Percentiles rank a stretch among this genome's conserved stretches.
phyloP scores from a whole-genome alignment of 148 eudicot species.

The Spergularia marina region DNA sequence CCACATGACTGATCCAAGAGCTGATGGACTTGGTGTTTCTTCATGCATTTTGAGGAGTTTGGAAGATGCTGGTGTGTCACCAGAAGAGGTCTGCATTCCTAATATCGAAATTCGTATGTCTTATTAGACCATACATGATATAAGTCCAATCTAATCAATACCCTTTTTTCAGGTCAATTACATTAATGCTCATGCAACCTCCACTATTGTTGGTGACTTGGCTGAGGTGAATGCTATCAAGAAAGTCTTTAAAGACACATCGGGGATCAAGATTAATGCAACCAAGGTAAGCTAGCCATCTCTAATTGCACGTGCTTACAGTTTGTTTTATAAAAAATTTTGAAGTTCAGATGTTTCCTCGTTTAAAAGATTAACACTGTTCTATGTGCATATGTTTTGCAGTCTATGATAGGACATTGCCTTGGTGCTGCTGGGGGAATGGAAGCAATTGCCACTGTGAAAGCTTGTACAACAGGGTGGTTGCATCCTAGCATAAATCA shows the following conservation, averaged over 20 bases:
- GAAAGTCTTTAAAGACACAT: conserved; percentile 87
- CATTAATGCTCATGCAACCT: conserved; percentile 97
- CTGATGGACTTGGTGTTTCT: conserved; percentile 98
- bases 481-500: conserved; percentile 94
- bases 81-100: conserved; percentile 71
- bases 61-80: conserved; percentile 91
- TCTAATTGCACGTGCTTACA: neutral
- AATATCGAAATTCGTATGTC: neutral
- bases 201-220: conserved; percentile 87
- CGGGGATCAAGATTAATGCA: conserved; percentile 82
- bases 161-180: conserved; percentile 63
- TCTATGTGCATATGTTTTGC: conserved; percentile 14
- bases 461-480: conserved; percentile 90
- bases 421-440: conserved; percentile 98
- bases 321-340: neutral
- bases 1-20: conserved; percentile 97
- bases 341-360: neutral
- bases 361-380: neutral
- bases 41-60: conserved; percentile 77
- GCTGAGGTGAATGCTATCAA: conserved; percentile 96
- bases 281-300: conserved; percentile 56
- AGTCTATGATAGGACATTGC: conserved; percentile 99
- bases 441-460: conserved; percentile 94
- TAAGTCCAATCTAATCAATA: neutral
- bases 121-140: neutral